Conservation (phyloP, 2,329 filamentous ascomycete genomes). For the Phaeoacremonium minimum region DNA sequence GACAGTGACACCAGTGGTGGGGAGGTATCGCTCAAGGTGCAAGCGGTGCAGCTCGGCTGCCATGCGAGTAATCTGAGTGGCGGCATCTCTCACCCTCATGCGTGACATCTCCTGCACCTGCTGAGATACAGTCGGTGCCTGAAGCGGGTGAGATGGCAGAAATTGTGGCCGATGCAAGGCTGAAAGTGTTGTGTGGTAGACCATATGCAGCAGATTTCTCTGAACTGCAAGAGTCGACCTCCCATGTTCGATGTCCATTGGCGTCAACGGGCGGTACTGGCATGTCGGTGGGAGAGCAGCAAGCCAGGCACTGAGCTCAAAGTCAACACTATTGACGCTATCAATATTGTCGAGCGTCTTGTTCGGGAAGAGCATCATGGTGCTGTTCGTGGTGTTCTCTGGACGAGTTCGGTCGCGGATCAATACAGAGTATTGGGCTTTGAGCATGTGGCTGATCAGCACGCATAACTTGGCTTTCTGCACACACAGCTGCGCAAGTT, state of each 20-base stretch:
- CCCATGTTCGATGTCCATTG: slow-evolving; percentile 54
- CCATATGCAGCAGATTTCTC: slow-evolving; percentile 84
- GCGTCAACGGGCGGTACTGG: slow-evolving; percentile 56
- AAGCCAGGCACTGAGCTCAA: slow-evolving; percentile 75
- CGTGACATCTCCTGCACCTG: slow-evolving; percentile 80
- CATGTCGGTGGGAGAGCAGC: slow-evolving; percentile 67
- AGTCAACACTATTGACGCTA: slow-evolving; percentile 74
- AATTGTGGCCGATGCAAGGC: slow-evolving; percentile 90
- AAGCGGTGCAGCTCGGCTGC: slow-evolving; percentile 70
- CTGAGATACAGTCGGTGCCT: slow-evolving; percentile 48
- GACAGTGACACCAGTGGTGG: slow-evolving; percentile 86
- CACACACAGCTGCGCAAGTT: slow-evolving; percentile 84
- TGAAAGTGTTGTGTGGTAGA: slow-evolving; percentile 87
- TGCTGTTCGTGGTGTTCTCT: slow-evolving; percentile 69
- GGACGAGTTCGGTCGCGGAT: slow-evolving; percentile 78
- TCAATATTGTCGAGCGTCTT: slow-evolving; percentile 79
- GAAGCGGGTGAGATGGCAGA: slow-evolving; percentile 64
- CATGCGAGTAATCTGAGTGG: slow-evolving; percentile 80
- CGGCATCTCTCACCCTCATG: slow-evolving; percentile 76
- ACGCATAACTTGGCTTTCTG: slow-evolving; percentile 87
- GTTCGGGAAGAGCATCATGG: slow-evolving; percentile 89
- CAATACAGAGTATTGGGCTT: slow-evolving; percentile 87
- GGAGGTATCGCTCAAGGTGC: slow-evolving; percentile 73
- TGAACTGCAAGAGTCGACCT: slow-evolving; percentile 63
- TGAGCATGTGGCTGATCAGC: slow-evolving; percentile 83